A percentile compares a stretch with the other conserved stretches of the same genome.
Conservation (phyloP, 1,284 basidiomycete species). For the Coriolopsis trogii region DNA sequence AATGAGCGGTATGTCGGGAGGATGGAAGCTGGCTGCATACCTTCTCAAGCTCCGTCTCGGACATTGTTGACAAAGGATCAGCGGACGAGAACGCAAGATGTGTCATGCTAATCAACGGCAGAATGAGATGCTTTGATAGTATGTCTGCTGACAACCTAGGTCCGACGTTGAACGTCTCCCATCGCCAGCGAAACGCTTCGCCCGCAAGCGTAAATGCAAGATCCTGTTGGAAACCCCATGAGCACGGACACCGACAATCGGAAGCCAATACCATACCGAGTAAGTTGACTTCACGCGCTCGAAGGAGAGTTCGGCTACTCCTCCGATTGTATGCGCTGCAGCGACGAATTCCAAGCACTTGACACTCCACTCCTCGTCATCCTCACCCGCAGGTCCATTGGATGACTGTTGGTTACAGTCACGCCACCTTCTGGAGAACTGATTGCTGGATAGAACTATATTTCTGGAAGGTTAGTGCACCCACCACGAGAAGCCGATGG, state of each 20-base stretch:
- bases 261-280: conserved; percentile 47
- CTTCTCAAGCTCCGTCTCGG: conserved; percentile 66
- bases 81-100: conserved; percentile 67
- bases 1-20: conserved; percentile 11
- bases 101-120: conserved; percentile 70
- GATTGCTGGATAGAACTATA: conserved; percentile 63
- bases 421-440: conserved; percentile 70
- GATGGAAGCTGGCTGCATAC: conserved; percentile 35
- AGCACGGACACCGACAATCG: conserved; percentile 2
- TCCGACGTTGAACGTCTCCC: conserved; percentile 71
- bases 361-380: conserved; percentile 62
- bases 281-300: conserved; percentile 57
- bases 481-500: too few species aligned
- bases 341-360: conserved; percentile 54
- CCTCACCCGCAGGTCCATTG: conserved; percentile 23
- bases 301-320: conserved; percentile 58
- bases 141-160: conserved; percentile 66
- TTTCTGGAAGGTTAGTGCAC: too few species aligned
- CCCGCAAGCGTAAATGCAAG: conserved; percentile 62
- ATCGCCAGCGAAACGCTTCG: conserved; percentile 70
- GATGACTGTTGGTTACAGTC: conserved; percentile 45
- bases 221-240: conserved; percentile 48
- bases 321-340: conserved; percentile 59
- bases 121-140: conserved; percentile 73
- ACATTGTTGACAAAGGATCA: conserved; percentile 55